Conservation (phyloP, 805 yeast genomes). For the Nakazawaea anatomiae region DNA sequence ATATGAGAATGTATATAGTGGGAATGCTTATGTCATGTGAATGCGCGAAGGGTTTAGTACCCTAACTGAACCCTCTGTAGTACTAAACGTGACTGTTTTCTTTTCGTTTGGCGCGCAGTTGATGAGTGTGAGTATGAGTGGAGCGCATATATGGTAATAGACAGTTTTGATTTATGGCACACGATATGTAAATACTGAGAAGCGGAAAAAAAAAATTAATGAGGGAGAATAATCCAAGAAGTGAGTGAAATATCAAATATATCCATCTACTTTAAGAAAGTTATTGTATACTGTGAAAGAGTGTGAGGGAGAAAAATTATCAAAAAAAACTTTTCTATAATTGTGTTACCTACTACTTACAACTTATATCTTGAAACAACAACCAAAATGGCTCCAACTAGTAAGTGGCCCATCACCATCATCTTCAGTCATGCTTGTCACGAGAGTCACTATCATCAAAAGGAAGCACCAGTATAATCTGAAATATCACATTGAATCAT, state of each 20-base stretch:
- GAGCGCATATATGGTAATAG: no score
- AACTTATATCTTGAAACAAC: neutral
- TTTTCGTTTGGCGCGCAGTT: no score
- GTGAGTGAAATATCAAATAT: no score
- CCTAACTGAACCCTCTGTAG: no score
- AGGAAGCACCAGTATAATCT: neutral
- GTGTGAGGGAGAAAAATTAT: neutral
- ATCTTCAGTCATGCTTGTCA: neutral
- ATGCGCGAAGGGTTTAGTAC: neutral
- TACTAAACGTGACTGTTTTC: neutral
- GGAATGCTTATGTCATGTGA: neutral
- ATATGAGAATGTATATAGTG: neutral
- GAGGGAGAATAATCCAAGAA: no score
- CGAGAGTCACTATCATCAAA: no score
- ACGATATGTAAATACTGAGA: no score
- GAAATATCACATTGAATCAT: neutral
- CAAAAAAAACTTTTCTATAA: neutral
- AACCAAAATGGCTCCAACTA: conserved; percentile 15
- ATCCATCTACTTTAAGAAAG: no score
- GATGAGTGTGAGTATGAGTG: no score
- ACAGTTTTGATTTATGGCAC: no score
- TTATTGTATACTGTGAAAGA: neutral
- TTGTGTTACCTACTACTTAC: neutral
- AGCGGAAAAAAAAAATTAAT: no score
- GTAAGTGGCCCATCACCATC: conserved; percentile 12